These are phyloP conservation scores for Neurospora sp. DNA, from an alignment of 495 filamentous ascomycete species.

Conservation along the genomic window DNA sequence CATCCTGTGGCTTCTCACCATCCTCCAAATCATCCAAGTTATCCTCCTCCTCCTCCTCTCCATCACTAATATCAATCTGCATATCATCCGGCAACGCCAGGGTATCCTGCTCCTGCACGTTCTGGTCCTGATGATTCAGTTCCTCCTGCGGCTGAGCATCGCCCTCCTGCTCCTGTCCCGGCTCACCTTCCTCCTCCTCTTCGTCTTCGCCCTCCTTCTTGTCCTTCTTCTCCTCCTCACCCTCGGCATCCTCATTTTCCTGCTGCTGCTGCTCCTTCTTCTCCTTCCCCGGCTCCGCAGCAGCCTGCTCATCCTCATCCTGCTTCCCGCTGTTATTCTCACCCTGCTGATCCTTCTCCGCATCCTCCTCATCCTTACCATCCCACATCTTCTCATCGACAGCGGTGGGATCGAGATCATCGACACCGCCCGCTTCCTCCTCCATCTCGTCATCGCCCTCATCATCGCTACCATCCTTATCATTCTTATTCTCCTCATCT, in stretches of 20 bases:
- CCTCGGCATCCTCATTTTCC: constrained; percentile 53
- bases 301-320: constrained; percentile 54
- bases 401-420: constrained; percentile 76
- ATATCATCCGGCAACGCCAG: constrained; percentile 61
- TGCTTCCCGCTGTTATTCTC: constrained; percentile 55
- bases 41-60: constrained; percentile 38
- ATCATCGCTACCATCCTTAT: constrained; percentile 27
- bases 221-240: constrained; percentile 38
- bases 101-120: constrained; percentile 51
- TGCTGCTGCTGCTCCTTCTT: constrained; percentile 49
- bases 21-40: constrained; percentile 45
- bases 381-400: constrained; percentile 99
- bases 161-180: constrained; percentile 64
- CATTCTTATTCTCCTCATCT: constrained; percentile 42
- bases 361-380: constrained; percentile 60
- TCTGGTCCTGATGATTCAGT: constrained; percentile 52
- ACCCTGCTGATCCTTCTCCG: constrained; percentile 75
- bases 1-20: constrained; percentile 18
- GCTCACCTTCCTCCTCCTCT: constrained; percentile 50
- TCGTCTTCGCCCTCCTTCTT: constrained; percentile 47
- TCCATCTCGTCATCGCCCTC: constrained; percentile 62
- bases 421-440: constrained; percentile 79
- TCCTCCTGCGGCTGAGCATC: constrained; percentile 62
- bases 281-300: constrained; percentile 47
- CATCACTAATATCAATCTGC: constrained; percentile 53